These are phyloP conservation scores for Trypethelium eluteriae DNA, from an alignment of 495 filamentous ascomycete genomes.

Conservation along the genomic window DNA sequence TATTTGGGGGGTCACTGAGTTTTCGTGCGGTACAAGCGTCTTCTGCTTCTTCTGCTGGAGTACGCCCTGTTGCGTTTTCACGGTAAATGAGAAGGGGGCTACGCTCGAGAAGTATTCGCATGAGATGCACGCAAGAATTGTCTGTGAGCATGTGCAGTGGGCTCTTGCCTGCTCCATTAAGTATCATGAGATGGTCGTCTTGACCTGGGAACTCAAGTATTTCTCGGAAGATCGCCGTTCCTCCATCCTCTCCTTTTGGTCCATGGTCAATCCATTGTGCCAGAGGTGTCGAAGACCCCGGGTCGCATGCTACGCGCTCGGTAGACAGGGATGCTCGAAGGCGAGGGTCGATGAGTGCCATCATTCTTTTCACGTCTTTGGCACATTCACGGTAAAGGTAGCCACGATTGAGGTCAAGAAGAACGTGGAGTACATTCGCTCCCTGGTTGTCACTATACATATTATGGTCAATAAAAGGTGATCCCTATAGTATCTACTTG, in stretches of 20 bases:
- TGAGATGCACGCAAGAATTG: not conserved
- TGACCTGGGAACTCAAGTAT: slow-evolving; percentile 45
- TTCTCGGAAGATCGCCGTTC: slow-evolving; percentile 23
- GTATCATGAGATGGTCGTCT: slow-evolving; percentile 49
- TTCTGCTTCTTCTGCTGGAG: slow-evolving; percentile 56
- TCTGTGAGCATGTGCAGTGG: slow-evolving; percentile 45
- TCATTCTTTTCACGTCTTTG: slow-evolving; percentile 36
- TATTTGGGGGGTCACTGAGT: slow-evolving; percentile 17
- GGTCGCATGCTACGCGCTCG: slow-evolving; percentile 38
- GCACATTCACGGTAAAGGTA: slow-evolving; percentile 14
- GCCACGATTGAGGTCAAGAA: slow-evolving; percentile 31
- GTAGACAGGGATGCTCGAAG: slow-evolving; percentile 41
- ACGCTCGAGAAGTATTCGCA: slow-evolving; percentile 41
- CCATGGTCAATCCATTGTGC: slow-evolving; percentile 33
- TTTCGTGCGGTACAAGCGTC: slow-evolving; percentile 43
- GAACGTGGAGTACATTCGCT: slow-evolving; percentile 54
- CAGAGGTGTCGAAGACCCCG: slow-evolving; percentile 46
- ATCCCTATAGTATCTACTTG: not conserved
- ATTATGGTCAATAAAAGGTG: not conserved
- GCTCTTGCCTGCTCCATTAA: slow-evolving; percentile 62
- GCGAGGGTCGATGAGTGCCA: slow-evolving; percentile 47
- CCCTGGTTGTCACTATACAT: slow-evolving; percentile 35
- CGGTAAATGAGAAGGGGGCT: slow-evolving; percentile 52
- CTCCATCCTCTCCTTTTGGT: not conserved
- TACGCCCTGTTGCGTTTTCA: slow-evolving; percentile 65